Percentiles rank a stretch among this genome's conserved stretches.
Evolutionary conservation across 2,329 filamentous ascomycete genomes (phyloP).

Genomic region (Microdochium trichocladiopsis): DNA sequence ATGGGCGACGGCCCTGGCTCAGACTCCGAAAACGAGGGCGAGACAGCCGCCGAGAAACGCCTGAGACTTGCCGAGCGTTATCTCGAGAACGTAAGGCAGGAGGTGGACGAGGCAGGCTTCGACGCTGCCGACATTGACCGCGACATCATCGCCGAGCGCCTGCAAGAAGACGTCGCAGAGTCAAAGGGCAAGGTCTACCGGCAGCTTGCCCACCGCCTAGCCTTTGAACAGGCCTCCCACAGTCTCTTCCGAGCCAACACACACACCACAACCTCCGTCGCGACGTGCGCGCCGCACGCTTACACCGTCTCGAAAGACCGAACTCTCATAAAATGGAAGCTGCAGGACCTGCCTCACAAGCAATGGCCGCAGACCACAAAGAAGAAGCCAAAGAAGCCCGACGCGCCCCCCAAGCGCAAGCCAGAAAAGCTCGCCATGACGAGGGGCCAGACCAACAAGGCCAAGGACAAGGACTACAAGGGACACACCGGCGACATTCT

Average conservation of each 20-base stretch:
- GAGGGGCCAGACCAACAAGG: slow-evolving; percentile 54
- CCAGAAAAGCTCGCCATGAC: slow-evolving; percentile 57
- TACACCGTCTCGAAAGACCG: slow-evolving; percentile 88
- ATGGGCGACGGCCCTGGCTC: slow-evolving; percentile 33
- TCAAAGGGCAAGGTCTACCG: slow-evolving; percentile 85
- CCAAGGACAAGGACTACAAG: slow-evolving; percentile 58
- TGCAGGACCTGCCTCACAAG: slow-evolving; percentile 58
- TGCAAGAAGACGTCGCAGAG: slow-evolving; percentile 90
- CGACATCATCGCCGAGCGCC: slow-evolving; percentile 81
- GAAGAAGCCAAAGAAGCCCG: slow-evolving; percentile 50
- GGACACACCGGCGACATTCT: slow-evolving; percentile 78
- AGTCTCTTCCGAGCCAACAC: slow-evolving; percentile 75
- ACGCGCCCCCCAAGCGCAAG: slow-evolving; percentile 50
- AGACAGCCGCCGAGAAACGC: slow-evolving; percentile 85
- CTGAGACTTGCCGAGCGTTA: slow-evolving; percentile 87
- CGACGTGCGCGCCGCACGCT: slow-evolving; percentile 69
- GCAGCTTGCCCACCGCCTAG: slow-evolving; percentile 65
- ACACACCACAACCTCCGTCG: slow-evolving; percentile 70
- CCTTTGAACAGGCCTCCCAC: slow-evolving; percentile 59
- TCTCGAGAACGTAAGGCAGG: slow-evolving; percentile 78
- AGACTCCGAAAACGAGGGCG: slow-evolving; percentile 67
- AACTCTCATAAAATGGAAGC: slow-evolving; percentile 81
- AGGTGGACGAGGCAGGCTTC: slow-evolving; percentile 80
- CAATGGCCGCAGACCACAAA: slow-evolving; percentile 53
- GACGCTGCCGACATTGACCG: slow-evolving; percentile 91